These are phyloP conservation scores for Salicornia ramosissima DNA, from an alignment of 148 eudicot genomes.

Conservation along the genomic window DNA sequence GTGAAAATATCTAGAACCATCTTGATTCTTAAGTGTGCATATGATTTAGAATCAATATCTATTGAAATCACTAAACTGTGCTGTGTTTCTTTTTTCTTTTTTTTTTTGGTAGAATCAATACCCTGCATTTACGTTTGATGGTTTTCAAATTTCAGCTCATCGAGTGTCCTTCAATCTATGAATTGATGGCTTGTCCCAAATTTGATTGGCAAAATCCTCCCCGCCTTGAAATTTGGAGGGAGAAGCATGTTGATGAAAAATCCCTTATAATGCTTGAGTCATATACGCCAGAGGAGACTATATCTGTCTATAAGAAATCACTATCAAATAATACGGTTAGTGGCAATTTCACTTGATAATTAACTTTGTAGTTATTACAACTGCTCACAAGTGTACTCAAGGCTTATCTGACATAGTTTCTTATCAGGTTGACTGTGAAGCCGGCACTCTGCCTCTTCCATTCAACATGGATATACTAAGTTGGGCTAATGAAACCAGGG, in stretches of 20 bases:
- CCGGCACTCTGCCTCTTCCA: conserved; percentile 69
- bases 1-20: no score
- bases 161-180: conserved; percentile 94
- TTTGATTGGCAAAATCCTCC: conserved; percentile 75
- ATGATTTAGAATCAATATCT: no score
- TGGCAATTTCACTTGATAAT: not conserved
- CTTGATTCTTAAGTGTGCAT: no score
- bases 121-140: no score
- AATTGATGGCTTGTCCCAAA: conserved; percentile 80
- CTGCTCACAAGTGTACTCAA: not conserved
- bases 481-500: conserved; percentile 86
- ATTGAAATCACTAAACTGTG: no score
- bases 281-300: conserved; percentile 55
- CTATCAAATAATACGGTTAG: conserved; percentile 74
- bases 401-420: not conserved
- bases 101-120: no score
- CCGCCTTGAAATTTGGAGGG: conserved; percentile 77
- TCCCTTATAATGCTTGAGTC: conserved; percentile 56
- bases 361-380: not conserved
- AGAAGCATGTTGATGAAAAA: conserved; percentile 46
- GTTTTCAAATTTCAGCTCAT: conserved; percentile 50
- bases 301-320: conserved; percentile 54
- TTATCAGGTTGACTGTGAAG: conserved; percentile 56
- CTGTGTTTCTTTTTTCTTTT: no score
- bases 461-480: conserved; percentile 68